Evolutionary conservation across 208 protist species (phyloP), one percentile per base, ranked within the genome.

Genomic region (Angomonas desouzai): DNA sequence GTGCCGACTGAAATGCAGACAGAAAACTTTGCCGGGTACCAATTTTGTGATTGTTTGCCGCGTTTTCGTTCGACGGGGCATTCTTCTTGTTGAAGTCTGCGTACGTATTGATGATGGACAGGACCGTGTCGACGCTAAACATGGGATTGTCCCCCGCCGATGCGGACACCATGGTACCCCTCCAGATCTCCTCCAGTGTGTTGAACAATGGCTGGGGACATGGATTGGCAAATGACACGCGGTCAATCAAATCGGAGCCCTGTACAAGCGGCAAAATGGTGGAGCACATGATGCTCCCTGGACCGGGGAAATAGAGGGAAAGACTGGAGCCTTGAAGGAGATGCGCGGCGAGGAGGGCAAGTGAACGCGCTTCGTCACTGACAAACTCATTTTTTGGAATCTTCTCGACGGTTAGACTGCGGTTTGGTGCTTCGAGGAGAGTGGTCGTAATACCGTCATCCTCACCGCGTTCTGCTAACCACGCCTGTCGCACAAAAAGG

Each of bases 151-250:
- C 64, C 33, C 56, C 61, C 22, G 67, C 34, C 18, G 62, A 49
- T 13, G 72, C 70, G 30, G 64, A 71, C 16, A 40, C 28, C 61
- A 74, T 72, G 32, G 64, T 68, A 6, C 68, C 79, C 20, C 69
- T 76, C 85, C 89, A 94, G 43, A 92, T 83, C 16, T 83, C 85
- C 53, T 89, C 79, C 16, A 94, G 70, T 55, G 83, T 81, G 30
- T 85, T 81, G n/a, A 89, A 72, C 23, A 94, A 68, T 30, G 84
- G 65, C 11, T 51, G 47, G 16, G 89, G 83, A 55, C 83, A 91
- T n/a, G 83, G 83, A 56, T 92, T 82, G 6, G 79, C 76, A 27
- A 67, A 63, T 11, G 72, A n/a, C 36, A 70, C 75, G 28, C 66
- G 69, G 51, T 84, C 76, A 51, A 93, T 80, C 38, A 68, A 70